Percentiles rank a stretch among this genome's conserved stretches.
phyloP scores from a whole-genome alignment of 2,329 filamentous ascomycete species.

The Rosellinia necatrix region DNA sequence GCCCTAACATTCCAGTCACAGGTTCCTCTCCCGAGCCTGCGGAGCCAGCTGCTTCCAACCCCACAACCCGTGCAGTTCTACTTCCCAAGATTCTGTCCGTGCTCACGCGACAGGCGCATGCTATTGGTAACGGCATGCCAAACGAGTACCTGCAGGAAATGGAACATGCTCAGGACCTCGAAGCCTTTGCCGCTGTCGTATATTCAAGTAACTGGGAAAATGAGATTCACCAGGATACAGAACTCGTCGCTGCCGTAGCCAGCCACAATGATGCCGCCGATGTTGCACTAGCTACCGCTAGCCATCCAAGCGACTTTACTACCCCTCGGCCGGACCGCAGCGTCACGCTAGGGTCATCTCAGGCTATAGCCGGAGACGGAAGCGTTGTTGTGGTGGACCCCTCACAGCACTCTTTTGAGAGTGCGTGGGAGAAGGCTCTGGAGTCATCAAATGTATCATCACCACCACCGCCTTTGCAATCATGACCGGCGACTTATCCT shows the following conservation, averaged over 20 bases:
- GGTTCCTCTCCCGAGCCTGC: constrained; percentile 40
- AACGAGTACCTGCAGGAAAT: constrained; percentile 75
- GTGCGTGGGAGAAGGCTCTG: constrained; percentile 70
- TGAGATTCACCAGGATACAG: constrained; percentile 59
- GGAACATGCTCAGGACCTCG: constrained; percentile 75
- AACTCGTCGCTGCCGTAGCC: constrained; percentile 31
- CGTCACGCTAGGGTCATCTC: neutral
- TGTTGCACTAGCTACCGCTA: constrained; percentile 10
- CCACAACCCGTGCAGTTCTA: constrained; percentile 44
- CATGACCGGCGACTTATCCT: neutral
- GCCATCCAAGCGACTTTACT: constrained; percentile 6
- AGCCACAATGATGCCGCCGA: constrained; percentile 20
- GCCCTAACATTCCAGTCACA: constrained; percentile 29
- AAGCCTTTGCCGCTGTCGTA: constrained; percentile 84
- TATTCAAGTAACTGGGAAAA: constrained; percentile 83
- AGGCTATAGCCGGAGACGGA: constrained; percentile 17
- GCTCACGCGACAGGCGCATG: constrained; percentile 87
- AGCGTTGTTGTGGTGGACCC: constrained; percentile 53
- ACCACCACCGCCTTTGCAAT: constrained; percentile 3
- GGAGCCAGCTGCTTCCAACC: constrained; percentile 4
- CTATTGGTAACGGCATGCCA: constrained; percentile 78
- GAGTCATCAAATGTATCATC: constrained; percentile 33
- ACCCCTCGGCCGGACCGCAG: constrained; percentile 26
- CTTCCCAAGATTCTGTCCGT: constrained; percentile 89
- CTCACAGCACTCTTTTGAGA: constrained; percentile 60